Conservation (phyloP, 1,139 yeast species). For the Yamadazyma sp. region DNA sequence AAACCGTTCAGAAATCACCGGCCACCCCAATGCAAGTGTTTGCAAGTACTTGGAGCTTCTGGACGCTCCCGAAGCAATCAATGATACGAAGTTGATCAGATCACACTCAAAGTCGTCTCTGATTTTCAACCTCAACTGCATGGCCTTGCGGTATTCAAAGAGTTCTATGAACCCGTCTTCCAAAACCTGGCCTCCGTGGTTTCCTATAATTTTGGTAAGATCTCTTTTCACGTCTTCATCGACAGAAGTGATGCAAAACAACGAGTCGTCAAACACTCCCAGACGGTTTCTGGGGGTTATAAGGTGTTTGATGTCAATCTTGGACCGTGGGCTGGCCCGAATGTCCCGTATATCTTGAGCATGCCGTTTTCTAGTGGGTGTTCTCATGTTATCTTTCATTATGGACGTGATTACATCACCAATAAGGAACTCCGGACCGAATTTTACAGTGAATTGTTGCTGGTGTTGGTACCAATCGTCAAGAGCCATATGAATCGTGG, state of each 20-base stretch:
- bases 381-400: slow-evolving; percentile 11
- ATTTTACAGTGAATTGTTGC: slow-evolving; percentile 20
- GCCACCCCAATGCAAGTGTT: slow-evolving; percentile 88
- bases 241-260: slow-evolving; percentile 41
- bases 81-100: slow-evolving; percentile 56
- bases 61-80: slow-evolving; percentile 56
- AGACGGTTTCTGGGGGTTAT: not conserved
- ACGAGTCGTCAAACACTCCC: slow-evolving; percentile 21
- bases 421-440: slow-evolving; percentile 2
- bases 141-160: slow-evolving; percentile 18
- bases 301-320: not conserved
- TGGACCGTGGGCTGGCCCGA: slow-evolving; percentile 7
- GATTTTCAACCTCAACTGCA: slow-evolving; percentile 4
- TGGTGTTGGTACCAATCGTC: slow-evolving; percentile 45
- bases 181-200: slow-evolving; percentile 55
- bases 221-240: slow-evolving; percentile 37
- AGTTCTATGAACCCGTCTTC: slow-evolving; percentile 47
- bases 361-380: slow-evolving; percentile 16
- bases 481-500: slow-evolving; percentile 34
- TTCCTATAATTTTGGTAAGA: slow-evolving; percentile 34
- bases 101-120: slow-evolving; percentile 5
- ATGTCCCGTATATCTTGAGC: slow-evolving; percentile 13
- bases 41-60: slow-evolving; percentile 82
- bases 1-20: slow-evolving; percentile 64
- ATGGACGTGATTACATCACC: slow-evolving; percentile 9